Evolutionary conservation across 1,139 yeast genomes (phyloP), one percentile per base, ranked within the genome.

Genomic region (Nematodospora anomalae): DNA sequence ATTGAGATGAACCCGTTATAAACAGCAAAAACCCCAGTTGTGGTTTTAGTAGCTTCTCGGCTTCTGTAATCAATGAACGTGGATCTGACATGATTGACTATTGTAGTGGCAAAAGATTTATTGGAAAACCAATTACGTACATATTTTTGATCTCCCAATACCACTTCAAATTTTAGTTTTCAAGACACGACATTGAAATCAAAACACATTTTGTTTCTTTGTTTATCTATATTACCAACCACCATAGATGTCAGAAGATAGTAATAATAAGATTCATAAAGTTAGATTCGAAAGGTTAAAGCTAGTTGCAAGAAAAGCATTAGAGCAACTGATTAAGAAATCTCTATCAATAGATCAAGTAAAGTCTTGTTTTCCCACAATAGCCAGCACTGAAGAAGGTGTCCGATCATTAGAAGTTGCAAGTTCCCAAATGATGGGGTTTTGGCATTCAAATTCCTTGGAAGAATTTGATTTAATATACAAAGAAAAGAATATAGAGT

Each of bases 21-120:
- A 86, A 75, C 64, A 82, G 74, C 47, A 89, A 74, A 38, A 71
- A 58, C n/a, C 97, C 95, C 36, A 79, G 71, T 32, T 80, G 78
- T n/a, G 94, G 83, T 47, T 77, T 76, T 42, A 60, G 53, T 35
- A 71, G 53, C 51, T 68, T 68, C 36, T 71, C 74, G 5, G 76
- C 76, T 47, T 69, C 72, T 26, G 62, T 63, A 30, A 71, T 67
- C 35, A 68, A 59, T 12, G 62, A 45, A 35, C 61, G 58, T 26
- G 76, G 73, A 50, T 68, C 74, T 9, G 69, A 52, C 72, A 67
- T 61, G 14, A 12, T 30, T 24, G 16, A n/a, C 9, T 20, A 20
- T 9, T 20, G 9, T 20, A 9, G 6, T 6, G 6, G 9, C 9
- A 20, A 20, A 6, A 20, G 22, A 20, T 20, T 20, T 20, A n/a